These are phyloP conservation scores for Cutaneotrichosporon sp. DNA, from an alignment of 1,284 basidiomycete genomes.

Conservation along the genomic window DNA sequence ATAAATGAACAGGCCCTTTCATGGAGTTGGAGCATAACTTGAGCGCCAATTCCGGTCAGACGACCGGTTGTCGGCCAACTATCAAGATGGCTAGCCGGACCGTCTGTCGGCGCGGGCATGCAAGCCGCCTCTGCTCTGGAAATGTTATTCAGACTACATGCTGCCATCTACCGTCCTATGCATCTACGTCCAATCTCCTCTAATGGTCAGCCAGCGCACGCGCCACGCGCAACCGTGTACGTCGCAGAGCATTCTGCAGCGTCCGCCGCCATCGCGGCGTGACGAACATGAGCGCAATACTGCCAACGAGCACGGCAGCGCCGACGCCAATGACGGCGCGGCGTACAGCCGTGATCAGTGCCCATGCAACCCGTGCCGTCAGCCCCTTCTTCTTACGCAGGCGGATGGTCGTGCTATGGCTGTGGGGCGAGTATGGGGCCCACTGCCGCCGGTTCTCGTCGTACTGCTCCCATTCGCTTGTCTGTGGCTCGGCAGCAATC, in stretches of 20 bases:
- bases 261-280: constrained; percentile 36
- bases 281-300: constrained; percentile 33
- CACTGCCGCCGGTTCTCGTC: constrained; percentile 6
- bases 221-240: constrained; percentile 17
- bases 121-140: background rate
- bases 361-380: constrained; percentile 38
- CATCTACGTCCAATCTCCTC: background rate
- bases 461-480: constrained; percentile 24
- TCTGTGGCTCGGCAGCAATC: constrained; percentile 24
- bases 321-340: constrained; percentile 42
- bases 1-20: too few species aligned
- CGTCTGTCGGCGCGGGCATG: background rate
- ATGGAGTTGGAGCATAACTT: background rate
- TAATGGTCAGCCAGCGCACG: constrained; percentile 9
- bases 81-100: background rate
- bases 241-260: constrained; percentile 8
- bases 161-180: background rate
- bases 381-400: constrained; percentile 28
- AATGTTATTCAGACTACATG: background rate
- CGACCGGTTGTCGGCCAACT: background rate
- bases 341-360: constrained; percentile 34
- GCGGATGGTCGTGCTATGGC: constrained; percentile 25
- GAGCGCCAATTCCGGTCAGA: too few species aligned
- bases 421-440: background rate
- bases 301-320: constrained; percentile 33